Conservation (phyloP, 305 asterid genomes). For the Galium porrigens region DNA sequence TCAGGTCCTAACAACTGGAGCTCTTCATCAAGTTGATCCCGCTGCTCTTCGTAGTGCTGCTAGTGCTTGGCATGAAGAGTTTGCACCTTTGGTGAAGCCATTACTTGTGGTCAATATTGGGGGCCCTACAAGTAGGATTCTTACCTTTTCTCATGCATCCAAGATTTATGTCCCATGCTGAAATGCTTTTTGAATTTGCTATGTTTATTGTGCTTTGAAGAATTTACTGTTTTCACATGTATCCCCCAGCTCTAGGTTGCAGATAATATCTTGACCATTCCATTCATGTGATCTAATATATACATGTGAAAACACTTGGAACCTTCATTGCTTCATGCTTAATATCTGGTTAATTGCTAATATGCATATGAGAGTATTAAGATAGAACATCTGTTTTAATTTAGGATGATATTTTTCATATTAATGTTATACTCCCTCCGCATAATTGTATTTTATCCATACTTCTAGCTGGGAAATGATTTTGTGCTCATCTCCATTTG, state of each 20-base stretch:
- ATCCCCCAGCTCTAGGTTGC: not conserved
- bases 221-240: not conserved
- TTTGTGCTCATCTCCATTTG: too few species aligned
- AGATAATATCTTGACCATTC: too few species aligned
- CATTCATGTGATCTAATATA: too few species aligned
- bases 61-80: constrained; percentile 74
- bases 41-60: constrained; percentile 79
- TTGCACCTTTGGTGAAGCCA: constrained; percentile 80
- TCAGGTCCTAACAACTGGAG: constrained; percentile 86
- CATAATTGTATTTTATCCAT: too few species aligned
- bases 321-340: not conserved
- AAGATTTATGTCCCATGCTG: not conserved
- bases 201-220: too few species aligned
- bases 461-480: too few species aligned
- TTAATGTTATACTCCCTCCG: too few species aligned
- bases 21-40: constrained; percentile 89
- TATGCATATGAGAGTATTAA: not conserved
- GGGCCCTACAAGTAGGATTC: constrained; percentile 72
- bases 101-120: constrained; percentile 85
- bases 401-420: not conserved
- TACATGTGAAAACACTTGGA: not conserved
- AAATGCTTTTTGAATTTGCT: constrained; percentile 6
- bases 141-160: constrained; percentile 14
- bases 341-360: not conserved
- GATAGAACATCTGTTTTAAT: not conserved